phyloP scores from a whole-genome alignment of 352 stramenopile genomes.

The Pythium apleroticum region DNA sequence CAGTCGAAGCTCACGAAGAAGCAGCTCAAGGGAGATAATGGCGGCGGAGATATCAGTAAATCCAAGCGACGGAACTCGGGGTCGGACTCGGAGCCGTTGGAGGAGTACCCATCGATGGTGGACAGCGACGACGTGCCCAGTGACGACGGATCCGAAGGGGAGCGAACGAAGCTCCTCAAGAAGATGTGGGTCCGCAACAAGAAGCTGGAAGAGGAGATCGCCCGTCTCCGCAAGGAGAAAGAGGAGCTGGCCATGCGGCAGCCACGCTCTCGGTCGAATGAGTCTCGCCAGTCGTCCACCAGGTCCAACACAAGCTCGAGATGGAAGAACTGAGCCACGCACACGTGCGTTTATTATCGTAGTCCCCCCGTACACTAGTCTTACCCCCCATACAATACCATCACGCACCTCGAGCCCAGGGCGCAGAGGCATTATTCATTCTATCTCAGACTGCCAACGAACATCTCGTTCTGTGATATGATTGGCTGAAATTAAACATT shows the following conservation, averaged over 20 bases:
- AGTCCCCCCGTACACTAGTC: conserved; percentile 6
- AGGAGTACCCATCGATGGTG: conserved; percentile 27
- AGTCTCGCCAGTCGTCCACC: conserved; percentile 14
- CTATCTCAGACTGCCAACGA: not conserved
- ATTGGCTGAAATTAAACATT: conserved; percentile 10
- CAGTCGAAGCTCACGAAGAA: conserved; percentile 42
- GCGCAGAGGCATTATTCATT: too few species aligned
- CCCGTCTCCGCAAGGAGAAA: conserved; percentile 43
- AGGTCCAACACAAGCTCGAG: conserved; percentile 15
- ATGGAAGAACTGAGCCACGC: conserved; percentile 14
- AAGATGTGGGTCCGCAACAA: conserved; percentile 54
- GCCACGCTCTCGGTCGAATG: conserved; percentile 12
- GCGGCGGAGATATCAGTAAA: conserved; percentile 17
- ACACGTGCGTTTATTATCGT: not conserved
- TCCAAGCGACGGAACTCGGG: conserved; percentile 15
- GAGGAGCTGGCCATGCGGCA: conserved; percentile 21
- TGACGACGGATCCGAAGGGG: conserved; percentile 33
- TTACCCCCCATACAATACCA: conserved; percentile 3
- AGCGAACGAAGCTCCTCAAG: conserved; percentile 43
- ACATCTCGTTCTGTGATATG: not conserved
- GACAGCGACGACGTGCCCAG: conserved; percentile 25
- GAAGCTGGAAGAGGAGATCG: conserved; percentile 46
- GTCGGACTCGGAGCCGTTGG: conserved; percentile 18
- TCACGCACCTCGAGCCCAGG: too few species aligned
- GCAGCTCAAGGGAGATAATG: conserved; percentile 16